phyloP scores from a whole-genome alignment of 192 early-diverging fungal species.

The Podochytrium sp. region DNA sequence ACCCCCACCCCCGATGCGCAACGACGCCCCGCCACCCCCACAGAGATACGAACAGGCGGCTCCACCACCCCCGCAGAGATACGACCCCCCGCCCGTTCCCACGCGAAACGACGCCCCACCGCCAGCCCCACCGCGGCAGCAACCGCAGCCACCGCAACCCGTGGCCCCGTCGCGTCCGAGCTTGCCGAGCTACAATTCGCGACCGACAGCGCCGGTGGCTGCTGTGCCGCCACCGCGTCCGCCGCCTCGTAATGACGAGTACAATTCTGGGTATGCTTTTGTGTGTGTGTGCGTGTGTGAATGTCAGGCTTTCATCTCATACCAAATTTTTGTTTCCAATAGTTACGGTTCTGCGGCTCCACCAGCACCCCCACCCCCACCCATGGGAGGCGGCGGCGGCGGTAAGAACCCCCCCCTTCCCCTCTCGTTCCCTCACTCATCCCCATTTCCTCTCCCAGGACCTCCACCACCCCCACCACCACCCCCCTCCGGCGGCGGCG shows the following conservation, averaged over 20 bases:
- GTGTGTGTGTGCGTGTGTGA: too few species aligned
- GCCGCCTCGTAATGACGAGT: background rate
- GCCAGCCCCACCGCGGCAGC: constrained; percentile 15
- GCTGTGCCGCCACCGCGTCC: constrained; percentile 15
- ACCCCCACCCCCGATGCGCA: constrained; percentile 24
- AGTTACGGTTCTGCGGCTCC: constrained; percentile 17
- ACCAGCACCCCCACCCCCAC: constrained; percentile 21
- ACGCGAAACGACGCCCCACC: constrained; percentile 22
- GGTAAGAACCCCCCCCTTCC: background rate
- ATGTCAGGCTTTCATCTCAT: too few species aligned
- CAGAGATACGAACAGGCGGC: constrained; percentile 3
- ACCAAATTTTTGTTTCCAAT: background rate
- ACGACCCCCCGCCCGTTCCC: constrained; percentile 23
- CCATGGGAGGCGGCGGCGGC: background rate
- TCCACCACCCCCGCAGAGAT: constrained; percentile 22
- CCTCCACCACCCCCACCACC: constrained; percentile 36
- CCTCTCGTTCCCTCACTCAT: background rate
- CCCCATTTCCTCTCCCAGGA: constrained; percentile 34
- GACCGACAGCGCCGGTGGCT: background rate
- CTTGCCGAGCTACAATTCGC: constrained; percentile 24
- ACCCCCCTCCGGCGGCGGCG: constrained; percentile 18
- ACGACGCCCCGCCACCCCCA: constrained; percentile 30
- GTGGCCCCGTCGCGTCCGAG: constrained; percentile 18
- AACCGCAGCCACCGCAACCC: too few species aligned
- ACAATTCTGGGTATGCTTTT: background rate